Percentiles rank a stretch among this genome's conserved stretches.
These are phyloP conservation scores for Ogataea allantospora DNA, from an alignment of 805 yeast species.

Conservation along the genomic window DNA sequence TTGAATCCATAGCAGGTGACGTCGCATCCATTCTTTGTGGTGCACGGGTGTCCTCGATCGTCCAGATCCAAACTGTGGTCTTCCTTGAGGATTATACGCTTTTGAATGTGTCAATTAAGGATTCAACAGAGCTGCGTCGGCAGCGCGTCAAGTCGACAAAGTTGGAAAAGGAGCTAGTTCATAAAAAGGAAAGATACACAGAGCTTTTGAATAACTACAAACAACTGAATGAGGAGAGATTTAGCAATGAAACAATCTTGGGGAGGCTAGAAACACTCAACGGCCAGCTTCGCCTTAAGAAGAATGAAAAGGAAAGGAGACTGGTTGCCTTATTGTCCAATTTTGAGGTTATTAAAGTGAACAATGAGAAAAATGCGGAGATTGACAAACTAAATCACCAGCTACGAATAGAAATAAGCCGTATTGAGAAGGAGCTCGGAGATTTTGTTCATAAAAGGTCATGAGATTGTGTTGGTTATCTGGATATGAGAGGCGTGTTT, in stretches of 20 bases:
- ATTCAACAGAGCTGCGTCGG: conserved; percentile 5
- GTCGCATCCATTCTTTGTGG: conserved; percentile 14
- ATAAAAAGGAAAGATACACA: conserved; percentile 22
- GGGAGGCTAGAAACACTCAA: conserved; percentile 22
- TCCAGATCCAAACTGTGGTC: conserved; percentile 7
- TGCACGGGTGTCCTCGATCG: not conserved
- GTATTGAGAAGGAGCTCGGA: conserved; percentile 22
- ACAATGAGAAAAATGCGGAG: conserved; percentile 32
- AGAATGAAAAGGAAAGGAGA: conserved; percentile 15
- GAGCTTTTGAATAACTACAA: conserved; percentile 33
- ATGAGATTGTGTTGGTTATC: too few relatives aligned
- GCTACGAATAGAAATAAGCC: conserved; percentile 27
- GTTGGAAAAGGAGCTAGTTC: conserved; percentile 15
- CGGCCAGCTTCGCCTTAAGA: conserved; percentile 17
- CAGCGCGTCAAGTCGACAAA: conserved; percentile 15
- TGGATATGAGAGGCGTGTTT: not conserved
- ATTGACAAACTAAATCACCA: conserved; percentile 29
- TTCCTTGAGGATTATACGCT: conserved; percentile 15
- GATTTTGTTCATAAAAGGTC: too few relatives aligned
- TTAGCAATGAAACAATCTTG: conserved; percentile 26
- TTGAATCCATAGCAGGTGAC: conserved; percentile 22
- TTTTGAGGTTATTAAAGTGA: conserved; percentile 33
- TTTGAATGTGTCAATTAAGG: conserved; percentile 6
- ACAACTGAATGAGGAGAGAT: conserved; percentile 34
- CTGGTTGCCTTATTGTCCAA: conserved; percentile 27